A percentile compares a stretch with the other conserved stretches of the same genome.
Conservation (phyloP, 345 rosid species). For the Citrus inodora region DNA sequence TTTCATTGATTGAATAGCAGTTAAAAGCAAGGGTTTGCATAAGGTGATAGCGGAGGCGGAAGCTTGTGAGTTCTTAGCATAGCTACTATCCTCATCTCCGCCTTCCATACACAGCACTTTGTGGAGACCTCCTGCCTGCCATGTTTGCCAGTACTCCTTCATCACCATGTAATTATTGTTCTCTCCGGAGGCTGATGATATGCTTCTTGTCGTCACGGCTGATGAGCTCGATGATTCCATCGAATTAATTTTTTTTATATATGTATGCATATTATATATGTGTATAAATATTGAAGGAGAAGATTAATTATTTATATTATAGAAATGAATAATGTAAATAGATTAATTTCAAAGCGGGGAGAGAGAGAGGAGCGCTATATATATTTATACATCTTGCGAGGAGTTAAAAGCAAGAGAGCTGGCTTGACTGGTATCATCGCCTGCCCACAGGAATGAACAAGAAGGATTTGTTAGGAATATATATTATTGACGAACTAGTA, state of each 20-base stretch:
- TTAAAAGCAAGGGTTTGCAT: conserved; percentile 49
- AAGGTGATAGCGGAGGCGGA: conserved; percentile 49
- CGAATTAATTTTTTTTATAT: neutral
- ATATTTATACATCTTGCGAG: too few species aligned
- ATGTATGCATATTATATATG: neutral
- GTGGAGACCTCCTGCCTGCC: conserved; percentile 34
- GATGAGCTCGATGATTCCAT: conserved; percentile 31
- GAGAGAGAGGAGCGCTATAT: neutral
- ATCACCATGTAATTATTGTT: neutral
- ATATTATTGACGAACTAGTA: neutral
- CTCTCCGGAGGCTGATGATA: neutral
- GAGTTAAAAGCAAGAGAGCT: too few species aligned
- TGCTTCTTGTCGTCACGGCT: neutral
- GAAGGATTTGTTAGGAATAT: neutral
- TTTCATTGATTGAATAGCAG: conserved; percentile 38
- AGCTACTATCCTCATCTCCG: conserved; percentile 52
- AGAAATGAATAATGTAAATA: too few species aligned
- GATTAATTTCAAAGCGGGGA: neutral
- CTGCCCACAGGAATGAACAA: neutral
- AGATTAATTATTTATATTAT: too few species aligned
- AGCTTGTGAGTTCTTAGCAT: conserved; percentile 50
- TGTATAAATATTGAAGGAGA: neutral
- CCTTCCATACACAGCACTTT: conserved; percentile 58
- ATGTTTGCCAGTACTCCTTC: conserved; percentile 10
- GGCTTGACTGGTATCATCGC: neutral